These are phyloP conservation scores for Echria macrotheca DNA, from an alignment of 495 filamentous ascomycete genomes.

Conservation along the genomic window DNA sequence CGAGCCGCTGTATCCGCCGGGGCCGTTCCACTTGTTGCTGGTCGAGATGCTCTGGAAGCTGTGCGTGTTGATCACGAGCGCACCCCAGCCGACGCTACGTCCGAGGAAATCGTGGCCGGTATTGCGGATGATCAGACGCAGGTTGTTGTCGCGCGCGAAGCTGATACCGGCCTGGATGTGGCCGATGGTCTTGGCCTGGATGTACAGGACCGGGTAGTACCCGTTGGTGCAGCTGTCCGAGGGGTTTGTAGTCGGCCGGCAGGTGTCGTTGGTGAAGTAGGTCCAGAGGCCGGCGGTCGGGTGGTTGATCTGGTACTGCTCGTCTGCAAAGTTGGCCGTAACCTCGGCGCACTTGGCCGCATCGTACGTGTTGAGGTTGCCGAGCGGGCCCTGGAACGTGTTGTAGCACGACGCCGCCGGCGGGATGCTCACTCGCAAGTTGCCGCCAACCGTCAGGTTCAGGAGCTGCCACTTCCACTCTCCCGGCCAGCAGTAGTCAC, in stretches of 20 bases:
- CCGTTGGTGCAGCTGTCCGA: constrained; percentile 50
- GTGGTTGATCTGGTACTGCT: constrained; percentile 33
- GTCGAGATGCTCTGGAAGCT: constrained; percentile 48
- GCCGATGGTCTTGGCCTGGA: constrained; percentile 38
- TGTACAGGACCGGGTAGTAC: constrained; percentile 52
- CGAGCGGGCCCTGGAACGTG: constrained; percentile 35
- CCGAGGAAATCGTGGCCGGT: constrained; percentile 59
- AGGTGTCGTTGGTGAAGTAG: constrained; percentile 45
- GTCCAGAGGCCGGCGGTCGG: constrained; percentile 41
- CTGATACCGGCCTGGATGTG: constrained; percentile 48
- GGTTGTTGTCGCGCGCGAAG: constrained; percentile 50
- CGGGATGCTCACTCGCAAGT: constrained; percentile 33
- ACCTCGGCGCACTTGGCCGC: constrained; percentile 31
- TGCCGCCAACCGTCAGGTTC: constrained; percentile 37
- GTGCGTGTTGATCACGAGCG: constrained; percentile 61
- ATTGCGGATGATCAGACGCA: constrained; percentile 60
- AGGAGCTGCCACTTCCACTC: constrained; percentile 27
- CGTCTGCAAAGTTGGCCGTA: constrained; percentile 28
- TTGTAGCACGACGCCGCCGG: constrained; percentile 37
- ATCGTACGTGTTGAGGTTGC: constrained; percentile 34
- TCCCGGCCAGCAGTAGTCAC: constrained; percentile 40
- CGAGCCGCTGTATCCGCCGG: constrained; percentile 35
- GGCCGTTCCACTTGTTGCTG: constrained; percentile 30
- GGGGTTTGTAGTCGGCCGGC: constrained; percentile 38
- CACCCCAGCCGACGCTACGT: constrained; percentile 53